Evolutionary conservation across 257 asterid genomes (phyloP).

Genomic region (Nemophila menziesii): DNA sequence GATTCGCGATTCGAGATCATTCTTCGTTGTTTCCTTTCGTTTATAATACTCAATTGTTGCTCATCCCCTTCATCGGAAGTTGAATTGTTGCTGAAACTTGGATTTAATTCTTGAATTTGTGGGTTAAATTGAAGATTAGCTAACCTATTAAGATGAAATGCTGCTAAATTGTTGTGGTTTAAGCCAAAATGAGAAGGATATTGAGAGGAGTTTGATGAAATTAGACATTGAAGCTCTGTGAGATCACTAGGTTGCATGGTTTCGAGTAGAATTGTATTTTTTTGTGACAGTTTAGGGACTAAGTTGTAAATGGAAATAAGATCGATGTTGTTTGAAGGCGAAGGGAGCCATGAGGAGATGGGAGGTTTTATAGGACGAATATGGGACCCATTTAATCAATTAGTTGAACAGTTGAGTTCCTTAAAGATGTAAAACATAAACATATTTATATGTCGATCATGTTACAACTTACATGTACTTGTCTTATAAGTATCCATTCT

Average conservation of each 20-base stretch:
- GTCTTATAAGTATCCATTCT: conserved; percentile 12
- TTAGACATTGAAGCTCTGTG: conserved; percentile 39
- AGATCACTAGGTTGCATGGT: conserved; percentile 62
- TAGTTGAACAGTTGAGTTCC: conserved; percentile 35
- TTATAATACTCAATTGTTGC: conserved; percentile 47
- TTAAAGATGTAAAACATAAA: conserved; percentile 30
- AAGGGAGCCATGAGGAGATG: conserved; percentile 29
- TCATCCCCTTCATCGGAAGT: conserved; percentile 90
- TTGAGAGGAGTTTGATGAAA: conserved; percentile 41
- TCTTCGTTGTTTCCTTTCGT: conserved; percentile 75
- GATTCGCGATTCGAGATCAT: conserved; percentile 90
- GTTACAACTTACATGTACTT: conserved; percentile 15
- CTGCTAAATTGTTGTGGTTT: conserved; percentile 17
- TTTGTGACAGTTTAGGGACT: not conserved
- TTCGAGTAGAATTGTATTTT: conserved; percentile 3
- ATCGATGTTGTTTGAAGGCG: conserved; percentile 27
- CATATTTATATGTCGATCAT: conserved; percentile 24
- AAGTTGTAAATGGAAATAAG: not conserved
- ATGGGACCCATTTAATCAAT: conserved; percentile 26
- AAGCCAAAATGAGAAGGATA: conserved; percentile 32
- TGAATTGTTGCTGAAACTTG: conserved; percentile 29
- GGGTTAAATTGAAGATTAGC: conserved; percentile 41
- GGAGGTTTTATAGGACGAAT: conserved; percentile 44
- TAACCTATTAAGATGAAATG: conserved; percentile 30
- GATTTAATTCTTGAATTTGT: conserved; percentile 11